Percentiles rank a stretch among this genome's conserved stretches.
Conservation (phyloP, 140 eudicot species). For the Senecio squalidus region DNA sequence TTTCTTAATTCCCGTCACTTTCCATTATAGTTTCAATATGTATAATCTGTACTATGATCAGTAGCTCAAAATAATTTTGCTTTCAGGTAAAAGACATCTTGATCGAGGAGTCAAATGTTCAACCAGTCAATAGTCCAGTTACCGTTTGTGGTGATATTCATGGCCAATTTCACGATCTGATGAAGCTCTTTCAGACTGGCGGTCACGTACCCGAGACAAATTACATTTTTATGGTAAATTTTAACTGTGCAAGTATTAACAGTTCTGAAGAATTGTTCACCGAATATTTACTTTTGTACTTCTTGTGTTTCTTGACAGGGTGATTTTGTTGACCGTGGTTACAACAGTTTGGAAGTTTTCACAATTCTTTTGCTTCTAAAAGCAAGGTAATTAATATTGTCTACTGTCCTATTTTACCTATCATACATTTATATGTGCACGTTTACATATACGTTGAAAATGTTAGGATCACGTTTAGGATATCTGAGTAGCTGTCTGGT, state of each 20-base stretch:
- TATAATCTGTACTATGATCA: constrained; percentile 2
- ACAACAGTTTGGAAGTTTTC: constrained; percentile 95
- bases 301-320: constrained; percentile 54
- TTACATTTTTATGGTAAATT: constrained; percentile 83
- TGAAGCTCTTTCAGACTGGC: constrained; percentile 98
- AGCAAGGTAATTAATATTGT: constrained; percentile 60
- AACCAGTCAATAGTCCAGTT: constrained; percentile 98
- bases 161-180: constrained; percentile 94
- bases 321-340: constrained; percentile 99
- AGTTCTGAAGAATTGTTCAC: constrained; percentile 6
- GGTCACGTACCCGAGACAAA: constrained; percentile 97
- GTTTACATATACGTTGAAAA: not conserved
- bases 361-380: constrained; percentile 95
- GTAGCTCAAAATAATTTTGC: constrained; percentile 8
- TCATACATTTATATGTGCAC: not conserved
- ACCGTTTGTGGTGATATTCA: constrained; percentile 98
- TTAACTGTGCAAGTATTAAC: not conserved
- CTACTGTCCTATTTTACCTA: not conserved
- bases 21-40: not conserved
- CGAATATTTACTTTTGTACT: constrained; percentile 1
- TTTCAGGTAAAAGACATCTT: constrained; percentile 90
- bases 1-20: too few relatives aligned
- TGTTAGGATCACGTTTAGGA: not conserved
- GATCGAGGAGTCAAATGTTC: constrained; percentile 98
- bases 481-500: not conserved